phyloP scores from a whole-genome alignment of 2,329 filamentous ascomycete genomes.

The Rhinocladiella mackenziei region DNA sequence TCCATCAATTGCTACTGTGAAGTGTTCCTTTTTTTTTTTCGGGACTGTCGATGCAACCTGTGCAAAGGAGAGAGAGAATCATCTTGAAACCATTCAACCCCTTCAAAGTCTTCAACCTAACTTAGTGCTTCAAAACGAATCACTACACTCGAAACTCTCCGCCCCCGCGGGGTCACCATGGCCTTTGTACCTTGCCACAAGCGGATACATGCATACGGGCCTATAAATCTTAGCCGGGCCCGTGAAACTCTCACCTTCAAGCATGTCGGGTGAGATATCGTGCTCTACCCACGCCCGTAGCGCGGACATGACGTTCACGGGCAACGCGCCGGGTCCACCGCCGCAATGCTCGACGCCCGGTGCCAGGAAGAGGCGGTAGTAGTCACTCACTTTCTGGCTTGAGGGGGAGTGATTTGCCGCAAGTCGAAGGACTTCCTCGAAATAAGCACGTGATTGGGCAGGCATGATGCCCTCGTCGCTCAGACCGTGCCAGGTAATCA shows the following conservation, averaged over 20 bases:
- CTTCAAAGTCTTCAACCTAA: too few relatives aligned
- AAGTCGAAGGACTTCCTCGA: constrained; percentile 46
- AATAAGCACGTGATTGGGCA: constrained; percentile 38
- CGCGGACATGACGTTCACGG: background rate
- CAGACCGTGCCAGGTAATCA: constrained; percentile 43
- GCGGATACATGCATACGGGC: constrained; percentile 46
- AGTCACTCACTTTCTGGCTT: background rate
- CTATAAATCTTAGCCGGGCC: constrained; percentile 36
- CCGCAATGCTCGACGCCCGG: constrained; percentile 6
- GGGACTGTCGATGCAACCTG: too few relatives aligned
- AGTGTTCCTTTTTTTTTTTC: too few relatives aligned
- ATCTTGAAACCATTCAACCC: too few relatives aligned
- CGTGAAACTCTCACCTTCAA: constrained; percentile 5
- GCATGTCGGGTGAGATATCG: constrained; percentile 1
- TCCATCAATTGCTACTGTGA: too few relatives aligned
- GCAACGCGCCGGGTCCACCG: constrained; percentile 3
- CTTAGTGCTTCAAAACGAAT: too few relatives aligned
- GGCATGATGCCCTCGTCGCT: constrained; percentile 38
- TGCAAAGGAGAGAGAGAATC: too few relatives aligned
- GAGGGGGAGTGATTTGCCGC: background rate
- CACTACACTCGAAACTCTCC: constrained; percentile 30
- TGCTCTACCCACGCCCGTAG: constrained; percentile 6
- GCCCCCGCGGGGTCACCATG: constrained; percentile 35
- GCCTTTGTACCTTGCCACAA: constrained; percentile 37
- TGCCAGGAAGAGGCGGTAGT: constrained; percentile 6